phyloP scores from a whole-genome alignment of 768 basidiomycete genomes.

The Auriscalpium vulgare region DNA sequence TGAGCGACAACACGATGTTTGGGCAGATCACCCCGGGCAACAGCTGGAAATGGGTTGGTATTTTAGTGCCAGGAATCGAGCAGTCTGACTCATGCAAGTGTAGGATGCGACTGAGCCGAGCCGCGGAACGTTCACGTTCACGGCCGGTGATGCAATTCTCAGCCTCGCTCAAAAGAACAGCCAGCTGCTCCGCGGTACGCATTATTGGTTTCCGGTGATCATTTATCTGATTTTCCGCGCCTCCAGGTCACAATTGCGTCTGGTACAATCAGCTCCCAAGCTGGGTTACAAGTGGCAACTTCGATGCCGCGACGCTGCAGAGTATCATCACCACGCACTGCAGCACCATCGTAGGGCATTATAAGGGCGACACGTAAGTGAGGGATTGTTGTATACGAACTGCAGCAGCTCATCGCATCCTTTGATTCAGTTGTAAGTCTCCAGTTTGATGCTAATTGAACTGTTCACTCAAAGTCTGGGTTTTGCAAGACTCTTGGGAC shows the following conservation, averaged over 20 bases:
- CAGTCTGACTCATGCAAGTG: neutral
- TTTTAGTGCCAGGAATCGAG: neutral
- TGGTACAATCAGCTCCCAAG: slow-evolving; percentile 39
- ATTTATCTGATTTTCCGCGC: neutral
- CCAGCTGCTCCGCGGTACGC: slow-evolving; percentile 37
- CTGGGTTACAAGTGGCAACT: slow-evolving; percentile 27
- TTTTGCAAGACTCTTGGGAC: slow-evolving; percentile 36
- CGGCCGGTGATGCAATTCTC: slow-evolving; percentile 36
- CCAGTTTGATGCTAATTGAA: neutral
- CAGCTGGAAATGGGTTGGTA: slow-evolving; percentile 37
- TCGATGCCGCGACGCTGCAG: slow-evolving; percentile 23
- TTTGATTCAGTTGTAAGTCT: slow-evolving; percentile 13
- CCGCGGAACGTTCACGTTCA: slow-evolving; percentile 40
- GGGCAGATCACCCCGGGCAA: slow-evolving; percentile 39
- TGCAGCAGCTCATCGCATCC: neutral
- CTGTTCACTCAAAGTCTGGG: neutral
- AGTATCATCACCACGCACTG: slow-evolving; percentile 28
- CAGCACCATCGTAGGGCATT: slow-evolving; percentile 28
- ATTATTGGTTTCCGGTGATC: neutral
- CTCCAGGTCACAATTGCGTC: slow-evolving; percentile 30
- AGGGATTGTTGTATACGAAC: no score
- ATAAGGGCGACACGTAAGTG: slow-evolving; percentile 30
- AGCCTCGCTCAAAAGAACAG: slow-evolving; percentile 37
- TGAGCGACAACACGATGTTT: slow-evolving; percentile 29
- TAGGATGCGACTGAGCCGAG: slow-evolving; percentile 47